phyloP scores from a whole-genome alignment of 176 grass and related monocot species.

The Rhipidocladum racemiflorum region DNA sequence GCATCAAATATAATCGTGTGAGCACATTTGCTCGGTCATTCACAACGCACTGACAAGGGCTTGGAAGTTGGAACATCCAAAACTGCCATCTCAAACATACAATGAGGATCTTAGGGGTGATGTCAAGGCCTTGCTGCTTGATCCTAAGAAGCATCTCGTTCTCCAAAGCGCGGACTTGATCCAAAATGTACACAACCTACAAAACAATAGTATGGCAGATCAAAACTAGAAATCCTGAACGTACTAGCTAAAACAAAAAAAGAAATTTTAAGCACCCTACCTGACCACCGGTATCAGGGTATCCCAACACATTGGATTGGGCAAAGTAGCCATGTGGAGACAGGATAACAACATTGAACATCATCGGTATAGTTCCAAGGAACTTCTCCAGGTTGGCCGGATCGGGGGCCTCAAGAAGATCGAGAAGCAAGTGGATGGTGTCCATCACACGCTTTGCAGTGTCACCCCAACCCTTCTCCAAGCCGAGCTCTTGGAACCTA shows the following conservation, averaged over 20 bases:
- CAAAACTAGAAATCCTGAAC: background rate
- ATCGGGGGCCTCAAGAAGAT: constrained; percentile 96
- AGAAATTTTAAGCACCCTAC: constrained; percentile 25
- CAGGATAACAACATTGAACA: constrained; percentile 97
- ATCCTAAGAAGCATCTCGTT: constrained; percentile 97
- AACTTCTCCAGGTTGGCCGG: constrained; percentile 94
- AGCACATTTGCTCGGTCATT: background rate
- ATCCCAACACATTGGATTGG: constrained; percentile 96
- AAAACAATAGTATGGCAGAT: constrained; percentile 10
- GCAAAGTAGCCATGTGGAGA: constrained; percentile 97
- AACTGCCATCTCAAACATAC: constrained; percentile 43
- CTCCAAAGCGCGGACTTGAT: constrained; percentile 97
- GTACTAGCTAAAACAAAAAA: background rate
- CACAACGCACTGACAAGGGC: background rate
- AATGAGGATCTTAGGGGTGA: constrained; percentile 93
- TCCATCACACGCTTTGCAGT: constrained; percentile 59
- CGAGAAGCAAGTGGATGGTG: constrained; percentile 82
- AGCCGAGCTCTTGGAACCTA: constrained; percentile 89
- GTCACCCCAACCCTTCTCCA: constrained; percentile 99
- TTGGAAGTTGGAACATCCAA: constrained; percentile 7
- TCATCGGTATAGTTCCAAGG: constrained; percentile 86
- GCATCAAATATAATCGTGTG: constrained; percentile 20
- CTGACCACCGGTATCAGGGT: constrained; percentile 98
- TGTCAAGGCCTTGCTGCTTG: constrained; percentile 97
- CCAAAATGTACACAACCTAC: constrained; percentile 94